Conservation (phyloP, 2,329 filamentous ascomycete species). For the Fusarium anthophilum region DNA sequence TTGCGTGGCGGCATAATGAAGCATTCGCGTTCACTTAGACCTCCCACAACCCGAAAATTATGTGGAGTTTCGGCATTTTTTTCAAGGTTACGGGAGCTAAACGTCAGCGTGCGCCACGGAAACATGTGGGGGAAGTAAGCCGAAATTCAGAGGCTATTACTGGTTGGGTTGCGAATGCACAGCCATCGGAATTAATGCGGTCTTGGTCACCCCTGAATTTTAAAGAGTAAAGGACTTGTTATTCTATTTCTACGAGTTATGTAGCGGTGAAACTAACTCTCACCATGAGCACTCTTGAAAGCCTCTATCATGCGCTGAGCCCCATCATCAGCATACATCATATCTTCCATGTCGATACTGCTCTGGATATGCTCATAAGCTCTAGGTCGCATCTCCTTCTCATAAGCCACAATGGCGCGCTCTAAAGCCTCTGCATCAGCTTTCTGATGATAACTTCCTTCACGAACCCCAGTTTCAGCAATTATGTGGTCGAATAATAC, state of each 20-base stretch:
- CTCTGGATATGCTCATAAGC: not conserved
- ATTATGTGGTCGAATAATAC: not conserved
- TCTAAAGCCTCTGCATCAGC: not conserved
- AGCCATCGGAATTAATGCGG: not conserved
- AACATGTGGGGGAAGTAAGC: not conserved
- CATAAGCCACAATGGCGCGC: not conserved
- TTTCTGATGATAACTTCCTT: not conserved
- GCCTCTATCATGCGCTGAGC: not conserved
- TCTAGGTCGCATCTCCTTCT: not conserved
- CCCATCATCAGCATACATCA: slow-evolving; percentile 2
- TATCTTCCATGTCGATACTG: slow-evolving; percentile 1
- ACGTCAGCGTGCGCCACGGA: not conserved
- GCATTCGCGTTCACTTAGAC: not conserved
- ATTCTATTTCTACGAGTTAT: not conserved
- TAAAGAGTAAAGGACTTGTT: not conserved
- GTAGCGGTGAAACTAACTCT: not conserved
- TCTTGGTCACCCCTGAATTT: not conserved
- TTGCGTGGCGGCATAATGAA: not conserved
- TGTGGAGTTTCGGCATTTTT: not conserved
- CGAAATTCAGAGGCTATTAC: not conserved
- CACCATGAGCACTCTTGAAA: not conserved
- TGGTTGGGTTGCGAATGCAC: not conserved
- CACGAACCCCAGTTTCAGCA: not conserved
- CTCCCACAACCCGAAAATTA: not conserved
- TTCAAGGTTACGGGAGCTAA: not conserved